These are phyloP conservation scores for Chalaropsis thielavioides DNA, from an alignment of 2,329 filamentous ascomycete genomes.

Conservation along the genomic window DNA sequence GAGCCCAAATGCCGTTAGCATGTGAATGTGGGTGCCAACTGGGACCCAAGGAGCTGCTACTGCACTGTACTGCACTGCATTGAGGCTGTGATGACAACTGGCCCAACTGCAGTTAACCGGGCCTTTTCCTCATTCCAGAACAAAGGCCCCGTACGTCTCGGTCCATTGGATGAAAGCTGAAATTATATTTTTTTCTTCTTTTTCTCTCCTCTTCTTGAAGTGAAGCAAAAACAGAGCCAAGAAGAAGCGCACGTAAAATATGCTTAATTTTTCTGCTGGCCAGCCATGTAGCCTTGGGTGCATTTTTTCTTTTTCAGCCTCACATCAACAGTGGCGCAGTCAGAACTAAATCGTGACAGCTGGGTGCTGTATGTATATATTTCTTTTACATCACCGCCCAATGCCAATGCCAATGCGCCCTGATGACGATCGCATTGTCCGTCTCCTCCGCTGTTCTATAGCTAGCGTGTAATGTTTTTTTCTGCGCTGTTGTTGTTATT, in stretches of 20 bases:
- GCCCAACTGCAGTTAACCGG: background rate
- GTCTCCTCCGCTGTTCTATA: no score
- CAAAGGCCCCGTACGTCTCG: background rate
- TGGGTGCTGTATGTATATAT: background rate
- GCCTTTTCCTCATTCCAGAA: background rate
- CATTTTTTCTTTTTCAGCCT: background rate
- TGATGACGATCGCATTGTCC: slow-evolving; percentile 4
- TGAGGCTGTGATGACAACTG: slow-evolving; percentile 1
- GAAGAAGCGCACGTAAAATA: background rate
- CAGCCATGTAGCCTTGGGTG: no score
- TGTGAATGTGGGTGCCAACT: background rate
- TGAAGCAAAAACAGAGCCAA: background rate
- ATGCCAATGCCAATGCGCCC: background rate
- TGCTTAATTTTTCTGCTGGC: background rate
- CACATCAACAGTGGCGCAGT: background rate
- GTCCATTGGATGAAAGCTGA: slow-evolving; percentile 1
- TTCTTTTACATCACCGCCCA: background rate
- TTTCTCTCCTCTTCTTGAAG: background rate
- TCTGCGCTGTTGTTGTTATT: background rate
- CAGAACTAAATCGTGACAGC: background rate
- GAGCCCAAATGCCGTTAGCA: background rate
- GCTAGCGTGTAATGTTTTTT: background rate
- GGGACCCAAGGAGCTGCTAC: background rate
- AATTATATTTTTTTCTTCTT: background rate
- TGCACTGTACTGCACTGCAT: background rate